Evolutionary conservation across 2,329 filamentous ascomycete species (phyloP).

Genomic region (Teratosphaeria epicoccoides): DNA sequence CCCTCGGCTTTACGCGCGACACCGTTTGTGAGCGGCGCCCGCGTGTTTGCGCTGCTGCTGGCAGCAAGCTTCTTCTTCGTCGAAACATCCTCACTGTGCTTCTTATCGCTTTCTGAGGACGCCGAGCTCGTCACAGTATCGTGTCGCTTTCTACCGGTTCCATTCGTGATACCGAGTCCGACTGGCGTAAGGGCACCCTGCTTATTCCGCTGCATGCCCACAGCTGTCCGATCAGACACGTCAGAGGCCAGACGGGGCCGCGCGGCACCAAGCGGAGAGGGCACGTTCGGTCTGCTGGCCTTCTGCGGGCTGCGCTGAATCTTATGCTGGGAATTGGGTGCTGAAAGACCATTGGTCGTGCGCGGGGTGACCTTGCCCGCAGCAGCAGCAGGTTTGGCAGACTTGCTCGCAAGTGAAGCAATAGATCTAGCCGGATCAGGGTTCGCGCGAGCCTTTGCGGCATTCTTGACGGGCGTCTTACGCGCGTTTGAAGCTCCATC

Average conservation of each 20-base stretch:
- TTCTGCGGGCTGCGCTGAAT: constrained; percentile 28
- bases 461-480: constrained; percentile 14
- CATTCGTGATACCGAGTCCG: constrained; percentile 33
- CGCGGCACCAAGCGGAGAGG: constrained; percentile 51
- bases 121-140: constrained; percentile 21
- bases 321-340: constrained; percentile 21
- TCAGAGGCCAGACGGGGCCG: constrained; percentile 52
- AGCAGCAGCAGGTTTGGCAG: constrained; percentile 7
- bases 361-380: constrained; percentile 19
- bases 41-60: constrained; percentile 29
- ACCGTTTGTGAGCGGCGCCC: constrained; percentile 8
- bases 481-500: constrained; percentile 12
- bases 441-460: constrained; percentile 5
- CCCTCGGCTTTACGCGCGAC: constrained; percentile 20
- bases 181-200: constrained; percentile 32
- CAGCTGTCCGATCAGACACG: constrained; percentile 25
- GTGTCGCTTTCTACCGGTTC: constrained; percentile 20
- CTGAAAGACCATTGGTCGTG: constrained; percentile 12
- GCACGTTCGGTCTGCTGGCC: constrained; percentile 48
- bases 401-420: constrained; percentile 11
- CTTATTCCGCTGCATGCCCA: constrained; percentile 17
- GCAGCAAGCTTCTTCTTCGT: constrained; percentile 14
- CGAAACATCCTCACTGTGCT: constrained; percentile 4
- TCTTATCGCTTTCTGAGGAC: constrained; percentile 12
- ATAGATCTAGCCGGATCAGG: constrained; percentile 10